Conservation (phyloP, 2,329 filamentous ascomycete genomes). For the Trichoderma sp. region DNA sequence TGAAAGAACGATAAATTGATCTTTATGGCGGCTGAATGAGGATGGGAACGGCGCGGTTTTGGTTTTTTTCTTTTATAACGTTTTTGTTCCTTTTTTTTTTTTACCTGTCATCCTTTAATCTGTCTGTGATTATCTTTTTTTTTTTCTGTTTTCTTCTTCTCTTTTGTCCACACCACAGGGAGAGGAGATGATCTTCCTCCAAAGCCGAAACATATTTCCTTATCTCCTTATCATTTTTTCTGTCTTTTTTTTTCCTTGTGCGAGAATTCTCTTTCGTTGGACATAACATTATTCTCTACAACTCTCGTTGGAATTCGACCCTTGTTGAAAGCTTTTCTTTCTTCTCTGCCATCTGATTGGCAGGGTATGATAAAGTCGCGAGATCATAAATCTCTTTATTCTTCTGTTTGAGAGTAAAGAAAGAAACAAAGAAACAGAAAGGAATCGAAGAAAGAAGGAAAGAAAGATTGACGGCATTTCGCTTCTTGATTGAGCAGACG, state of each 20-base stretch:
- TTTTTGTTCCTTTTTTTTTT: constrained; percentile 9
- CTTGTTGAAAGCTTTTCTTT: not conserved
- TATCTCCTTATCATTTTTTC: not conserved
- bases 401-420: not conserved
- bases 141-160: constrained; percentile 9
- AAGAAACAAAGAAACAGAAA: not conserved
- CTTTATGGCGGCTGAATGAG: constrained; percentile 24
- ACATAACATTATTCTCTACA: constrained; percentile 19
- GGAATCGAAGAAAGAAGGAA: not conserved
- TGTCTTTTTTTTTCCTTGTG: not conserved
- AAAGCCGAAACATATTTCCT: constrained; percentile 17
- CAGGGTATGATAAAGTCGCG: not conserved
- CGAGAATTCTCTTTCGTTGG: constrained; percentile 17
- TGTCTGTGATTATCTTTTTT: constrained; percentile 24
- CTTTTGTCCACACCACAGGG: constrained; percentile 14
- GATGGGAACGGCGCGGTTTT: constrained; percentile 24
- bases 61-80: constrained; percentile 9
- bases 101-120: constrained; percentile 19
- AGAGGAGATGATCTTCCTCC: not conserved
- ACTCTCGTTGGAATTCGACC: not conserved
- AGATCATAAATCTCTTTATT: not conserved
- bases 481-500: not conserved
- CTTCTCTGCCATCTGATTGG: not conserved
- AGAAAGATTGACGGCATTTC: constrained; percentile 11
- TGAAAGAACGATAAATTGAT: constrained; percentile 13